These are phyloP conservation scores for Cladosporium sp. DNA, from an alignment of 2,329 filamentous ascomycete genomes.

Conservation along the genomic window DNA sequence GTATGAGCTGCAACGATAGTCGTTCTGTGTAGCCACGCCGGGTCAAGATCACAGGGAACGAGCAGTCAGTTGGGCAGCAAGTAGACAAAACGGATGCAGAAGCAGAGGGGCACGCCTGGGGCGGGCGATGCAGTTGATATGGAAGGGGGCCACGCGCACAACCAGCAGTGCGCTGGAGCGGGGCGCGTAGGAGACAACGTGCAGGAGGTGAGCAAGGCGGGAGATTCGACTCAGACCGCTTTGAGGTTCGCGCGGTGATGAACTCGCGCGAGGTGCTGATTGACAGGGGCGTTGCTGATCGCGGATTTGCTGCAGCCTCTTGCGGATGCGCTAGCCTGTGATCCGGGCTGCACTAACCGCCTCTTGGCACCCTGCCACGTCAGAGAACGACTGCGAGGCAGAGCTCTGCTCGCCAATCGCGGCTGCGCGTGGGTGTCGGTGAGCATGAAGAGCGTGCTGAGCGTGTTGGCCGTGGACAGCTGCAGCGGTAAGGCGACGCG, in stretches of 20 bases:
- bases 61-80: conserved; percentile 18
- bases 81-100: conserved; percentile 16
- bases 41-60: conserved; percentile 10
- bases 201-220: conserved; percentile 10
- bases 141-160: conserved; percentile 12
- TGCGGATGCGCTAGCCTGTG: conserved; percentile 5
- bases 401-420: conserved; percentile 7
- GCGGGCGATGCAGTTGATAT: conserved; percentile 24
- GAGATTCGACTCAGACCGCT: conserved; percentile 5
- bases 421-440: not conserved
- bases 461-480: not conserved
- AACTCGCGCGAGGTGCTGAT: conserved; percentile 5
- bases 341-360: not conserved
- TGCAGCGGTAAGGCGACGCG: not conserved
- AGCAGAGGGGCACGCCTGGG: conserved; percentile 8
- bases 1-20: conserved; percentile 7
- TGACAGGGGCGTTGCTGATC: conserved; percentile 12
- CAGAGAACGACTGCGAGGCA: not conserved
- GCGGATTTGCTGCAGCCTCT: conserved; percentile 10
- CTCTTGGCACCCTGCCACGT: conserved; percentile 9
- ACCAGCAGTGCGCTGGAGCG: conserved; percentile 6
- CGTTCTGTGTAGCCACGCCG: conserved; percentile 11
- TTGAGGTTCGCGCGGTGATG: conserved; percentile 12
- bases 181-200: conserved; percentile 4
- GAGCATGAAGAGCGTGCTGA: not conserved